phyloP scores from a whole-genome alignment of 1,139 yeast species.

The Geotrichum histeridarum region DNA sequence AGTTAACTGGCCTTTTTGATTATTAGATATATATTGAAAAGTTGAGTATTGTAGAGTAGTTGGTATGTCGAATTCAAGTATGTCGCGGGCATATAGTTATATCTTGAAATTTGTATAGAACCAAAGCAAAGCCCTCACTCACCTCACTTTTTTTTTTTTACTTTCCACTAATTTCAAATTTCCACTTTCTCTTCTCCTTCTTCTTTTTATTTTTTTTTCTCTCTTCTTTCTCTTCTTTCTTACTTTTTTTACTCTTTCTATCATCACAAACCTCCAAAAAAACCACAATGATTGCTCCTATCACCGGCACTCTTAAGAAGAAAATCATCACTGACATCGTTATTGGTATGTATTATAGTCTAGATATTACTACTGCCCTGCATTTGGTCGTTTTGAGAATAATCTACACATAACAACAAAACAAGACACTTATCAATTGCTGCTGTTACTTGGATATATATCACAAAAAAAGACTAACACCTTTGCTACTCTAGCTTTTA shows the following conservation, averaged over 20 bases:
- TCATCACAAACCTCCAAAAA: background rate
- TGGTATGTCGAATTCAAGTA: too few species aligned
- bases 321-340: constrained; percentile 76
- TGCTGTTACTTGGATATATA: background rate
- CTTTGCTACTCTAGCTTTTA: background rate
- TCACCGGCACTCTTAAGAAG: constrained; percentile 78
- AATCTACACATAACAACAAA: background rate
- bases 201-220: background rate
- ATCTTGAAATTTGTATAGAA: too few species aligned
- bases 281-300: constrained; percentile 74
- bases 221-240: background rate
- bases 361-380: background rate
- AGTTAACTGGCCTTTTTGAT: too few species aligned
- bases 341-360: constrained; percentile 45
- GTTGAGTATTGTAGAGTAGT: too few species aligned
- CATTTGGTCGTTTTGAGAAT: too few species aligned
- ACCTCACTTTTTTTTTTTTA: background rate
- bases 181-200: background rate
- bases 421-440: background rate
- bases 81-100: too few species aligned
- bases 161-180: background rate
- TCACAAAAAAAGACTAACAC: background rate
- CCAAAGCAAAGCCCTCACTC: background rate
- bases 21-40: too few species aligned
- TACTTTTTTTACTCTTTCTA: background rate